Evolutionary conservation across 495 filamentous ascomycete species (phyloP).

Genomic region (Trichoderma erinaceum): DNA sequence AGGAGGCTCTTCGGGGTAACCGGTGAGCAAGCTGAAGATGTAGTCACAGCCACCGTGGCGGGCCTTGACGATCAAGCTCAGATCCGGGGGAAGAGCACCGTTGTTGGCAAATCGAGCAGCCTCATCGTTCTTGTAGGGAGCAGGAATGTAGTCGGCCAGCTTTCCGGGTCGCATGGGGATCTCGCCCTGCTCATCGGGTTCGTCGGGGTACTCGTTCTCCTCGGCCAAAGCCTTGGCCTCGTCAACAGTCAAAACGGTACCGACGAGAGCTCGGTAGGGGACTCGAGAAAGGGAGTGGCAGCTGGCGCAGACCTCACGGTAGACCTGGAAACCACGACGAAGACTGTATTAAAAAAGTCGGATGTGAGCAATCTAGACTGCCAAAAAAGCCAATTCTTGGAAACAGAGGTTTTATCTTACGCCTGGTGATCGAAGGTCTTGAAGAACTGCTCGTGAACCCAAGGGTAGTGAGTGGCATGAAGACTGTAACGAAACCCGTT

Average conservation of each 20-base stretch:
- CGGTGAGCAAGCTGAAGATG: constrained; percentile 94
- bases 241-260: constrained; percentile 86
- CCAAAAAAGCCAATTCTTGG: neutral
- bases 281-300: constrained; percentile 96
- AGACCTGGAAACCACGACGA: constrained; percentile 99
- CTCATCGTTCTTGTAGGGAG: constrained; percentile 97
- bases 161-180: constrained; percentile 98
- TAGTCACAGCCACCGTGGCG: constrained; percentile 98
- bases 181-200: constrained; percentile 96
- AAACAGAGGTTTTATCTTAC: constrained; percentile 49
- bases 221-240: constrained; percentile 96
- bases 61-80: constrained; percentile 95
- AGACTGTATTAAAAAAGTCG: constrained; percentile 52
- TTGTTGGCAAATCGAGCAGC: constrained; percentile 97
- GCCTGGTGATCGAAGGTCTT: constrained; percentile 96
- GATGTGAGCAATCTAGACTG: constrained; percentile 12
- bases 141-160: constrained; percentile 92
- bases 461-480: constrained; percentile 87
- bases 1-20: constrained; percentile 94
- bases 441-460: constrained; percentile 83
- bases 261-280: constrained; percentile 89
- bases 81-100: constrained; percentile 94
- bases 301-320: constrained; percentile 94
- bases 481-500: constrained; percentile 51
- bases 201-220: constrained; percentile 96